phyloP scores from a whole-genome alignment of 1,284 basidiomycete species.

The Leccinum cinnamomeum region DNA sequence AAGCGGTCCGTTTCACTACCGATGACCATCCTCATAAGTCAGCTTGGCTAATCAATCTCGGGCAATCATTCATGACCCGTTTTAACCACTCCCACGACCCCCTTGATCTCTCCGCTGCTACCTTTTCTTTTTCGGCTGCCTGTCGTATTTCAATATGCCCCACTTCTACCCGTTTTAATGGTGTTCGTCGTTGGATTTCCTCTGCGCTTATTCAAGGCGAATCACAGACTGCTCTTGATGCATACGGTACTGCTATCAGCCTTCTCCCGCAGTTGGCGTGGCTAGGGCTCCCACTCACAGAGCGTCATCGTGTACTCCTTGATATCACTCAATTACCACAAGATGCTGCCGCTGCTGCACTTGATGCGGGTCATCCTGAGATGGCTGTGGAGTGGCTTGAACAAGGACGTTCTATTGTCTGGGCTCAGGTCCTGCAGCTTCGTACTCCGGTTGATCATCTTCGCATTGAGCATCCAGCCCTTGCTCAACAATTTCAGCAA shows the following conservation, averaged over 20 bases:
- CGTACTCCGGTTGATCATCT: background rate
- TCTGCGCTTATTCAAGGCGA: background rate
- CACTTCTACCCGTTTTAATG: background rate
- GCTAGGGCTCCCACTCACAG: background rate
- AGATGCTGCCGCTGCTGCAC: background rate
- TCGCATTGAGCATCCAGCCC: background rate
- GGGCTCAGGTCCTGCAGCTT: background rate
- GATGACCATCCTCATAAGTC: background rate
- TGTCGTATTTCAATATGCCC: background rate
- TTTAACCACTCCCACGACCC: background rate
- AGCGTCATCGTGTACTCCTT: background rate
- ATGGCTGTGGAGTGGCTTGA: background rate
- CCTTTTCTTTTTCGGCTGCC: background rate
- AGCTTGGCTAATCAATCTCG: background rate
- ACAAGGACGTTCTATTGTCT: background rate
- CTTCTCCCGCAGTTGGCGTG: background rate
- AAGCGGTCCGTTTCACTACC: background rate
- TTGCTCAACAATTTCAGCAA: background rate
- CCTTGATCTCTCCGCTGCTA: background rate
- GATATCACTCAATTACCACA: background rate
- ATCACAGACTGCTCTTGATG: background rate
- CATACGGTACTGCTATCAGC: background rate
- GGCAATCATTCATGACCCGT: background rate
- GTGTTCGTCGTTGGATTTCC: background rate
- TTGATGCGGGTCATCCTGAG: background rate